A percentile compares a stretch with the other conserved stretches of the same genome.
Conservation (phyloP, 116 monocot species). For the Zostera marina region DNA sequence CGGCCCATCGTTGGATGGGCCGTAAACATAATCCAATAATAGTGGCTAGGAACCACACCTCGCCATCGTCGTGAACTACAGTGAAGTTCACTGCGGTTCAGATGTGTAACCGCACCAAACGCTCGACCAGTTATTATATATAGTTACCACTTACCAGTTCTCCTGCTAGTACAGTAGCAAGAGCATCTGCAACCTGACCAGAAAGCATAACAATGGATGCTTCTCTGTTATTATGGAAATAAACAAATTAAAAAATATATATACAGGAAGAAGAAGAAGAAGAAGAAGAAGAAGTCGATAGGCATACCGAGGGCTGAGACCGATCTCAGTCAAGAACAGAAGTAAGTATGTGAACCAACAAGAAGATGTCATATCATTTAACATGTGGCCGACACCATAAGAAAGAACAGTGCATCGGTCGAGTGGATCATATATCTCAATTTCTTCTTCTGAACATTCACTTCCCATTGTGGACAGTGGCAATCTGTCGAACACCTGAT, state of each 20-base stretch:
- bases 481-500: background rate
- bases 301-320: slow-evolving; percentile 65
- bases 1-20: no score
- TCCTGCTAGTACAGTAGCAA: slow-evolving; percentile 70
- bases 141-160: slow-evolving; percentile 82
- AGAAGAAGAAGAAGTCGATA: background rate
- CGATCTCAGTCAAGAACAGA: slow-evolving; percentile 84
- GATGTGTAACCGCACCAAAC: no score
- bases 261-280: background rate
- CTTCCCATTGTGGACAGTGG: slow-evolving; percentile 4
- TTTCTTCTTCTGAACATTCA: slow-evolving; percentile 6
- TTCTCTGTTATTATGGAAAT: slow-evolving; percentile 22
- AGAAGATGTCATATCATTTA: slow-evolving; percentile 88
- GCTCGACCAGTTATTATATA: background rate
- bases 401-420: slow-evolving; percentile 48
- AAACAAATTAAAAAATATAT: background rate
- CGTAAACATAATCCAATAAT: no score
- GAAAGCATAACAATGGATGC: slow-evolving; percentile 88
- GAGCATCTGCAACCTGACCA: slow-evolving; percentile 85
- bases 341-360: slow-evolving; percentile 97
- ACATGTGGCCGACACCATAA: slow-evolving; percentile 87
- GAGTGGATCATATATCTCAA: slow-evolving; percentile 18
- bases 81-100: no score
- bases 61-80: no score
- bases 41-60: no score